Conservation (phyloP, 352 stramenopile genomes). For the Globisporangium solare region DNA sequence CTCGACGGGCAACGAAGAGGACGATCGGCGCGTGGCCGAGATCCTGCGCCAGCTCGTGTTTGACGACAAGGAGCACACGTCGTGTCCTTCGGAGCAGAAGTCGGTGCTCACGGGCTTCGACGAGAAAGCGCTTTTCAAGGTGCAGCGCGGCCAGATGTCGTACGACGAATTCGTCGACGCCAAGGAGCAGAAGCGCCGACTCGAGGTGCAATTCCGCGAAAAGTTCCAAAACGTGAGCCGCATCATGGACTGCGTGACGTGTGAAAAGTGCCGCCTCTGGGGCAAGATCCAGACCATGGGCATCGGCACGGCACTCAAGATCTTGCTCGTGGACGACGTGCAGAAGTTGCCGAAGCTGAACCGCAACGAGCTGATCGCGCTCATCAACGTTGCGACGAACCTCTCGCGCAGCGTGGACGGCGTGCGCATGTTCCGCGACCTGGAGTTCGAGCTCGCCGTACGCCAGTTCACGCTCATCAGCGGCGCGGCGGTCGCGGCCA, state of each 20-base stretch:
- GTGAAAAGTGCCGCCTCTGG: constrained; percentile 98
- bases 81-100: constrained; percentile 49
- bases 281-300: constrained; percentile 97
- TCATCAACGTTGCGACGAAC: constrained; percentile 95
- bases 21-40: constrained; percentile 67
- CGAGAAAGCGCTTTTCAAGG: constrained; percentile 84
- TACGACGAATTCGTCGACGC: constrained; percentile 55
- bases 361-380: constrained; percentile 97
- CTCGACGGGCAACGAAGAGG: constrained; percentile 89
- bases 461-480: constrained; percentile 57
- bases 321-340: constrained; percentile 91
- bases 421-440: constrained; percentile 70
- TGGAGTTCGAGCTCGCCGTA: constrained; percentile 65
- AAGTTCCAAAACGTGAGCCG: constrained; percentile 98
- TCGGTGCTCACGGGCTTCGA: constrained; percentile 85
- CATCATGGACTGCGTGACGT: constrained; percentile 99
- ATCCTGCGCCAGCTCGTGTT: constrained; percentile 71
- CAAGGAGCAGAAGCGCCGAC: constrained; percentile 51
- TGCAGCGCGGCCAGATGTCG: constrained; percentile 45
- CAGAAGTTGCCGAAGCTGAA: constrained; percentile 71
- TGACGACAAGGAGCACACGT: constrained; percentile 42
- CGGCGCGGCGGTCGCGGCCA: constrained; percentile 28
- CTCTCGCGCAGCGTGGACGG: constrained; percentile 74
- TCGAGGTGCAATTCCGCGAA: constrained; percentile 69
- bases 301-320: constrained; percentile 96